A percentile compares a stretch with the other conserved stretches of the same genome.
These are phyloP conservation scores for Sodiomyces alkalinus DNA, from an alignment of 2,329 filamentous ascomycete genomes.

Conservation along the genomic window DNA sequence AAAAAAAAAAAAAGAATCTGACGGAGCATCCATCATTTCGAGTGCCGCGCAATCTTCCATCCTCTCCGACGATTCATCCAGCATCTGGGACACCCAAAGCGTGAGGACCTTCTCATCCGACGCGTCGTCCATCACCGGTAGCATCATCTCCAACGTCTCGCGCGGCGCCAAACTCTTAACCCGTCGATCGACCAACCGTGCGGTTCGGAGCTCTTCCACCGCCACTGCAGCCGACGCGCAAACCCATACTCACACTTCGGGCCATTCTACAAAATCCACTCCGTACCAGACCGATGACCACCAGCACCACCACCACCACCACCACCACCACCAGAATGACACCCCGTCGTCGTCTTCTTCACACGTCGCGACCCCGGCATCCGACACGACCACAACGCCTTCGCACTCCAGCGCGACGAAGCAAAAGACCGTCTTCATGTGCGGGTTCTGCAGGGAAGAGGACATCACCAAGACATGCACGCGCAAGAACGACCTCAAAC, in stretches of 20 bases:
- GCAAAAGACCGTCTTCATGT: conserved; percentile 22
- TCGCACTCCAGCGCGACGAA: conserved; percentile 14
- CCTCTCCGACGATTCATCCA: conserved; percentile 19
- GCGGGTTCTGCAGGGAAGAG: conserved; percentile 25
- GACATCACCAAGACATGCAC: conserved; percentile 26
- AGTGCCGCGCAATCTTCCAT: conserved; percentile 18
- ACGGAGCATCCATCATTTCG: conserved; percentile 19
- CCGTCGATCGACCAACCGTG: conserved; percentile 10
- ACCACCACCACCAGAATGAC: too few species aligned
- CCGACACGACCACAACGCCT: conserved; percentile 11
- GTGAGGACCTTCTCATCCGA: conserved; percentile 21
- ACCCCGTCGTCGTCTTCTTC: not conserved
- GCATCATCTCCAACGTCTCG: conserved; percentile 24
- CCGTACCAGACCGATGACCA: not conserved
- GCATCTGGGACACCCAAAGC: conserved; percentile 20
- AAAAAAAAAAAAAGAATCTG: too few species aligned
- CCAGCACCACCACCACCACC: too few species aligned
- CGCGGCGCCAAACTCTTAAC: conserved; percentile 19
- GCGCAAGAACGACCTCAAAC: conserved; percentile 31
- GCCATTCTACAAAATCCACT: too few species aligned
- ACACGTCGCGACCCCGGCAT: conserved; percentile 4
- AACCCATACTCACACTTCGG: not conserved
- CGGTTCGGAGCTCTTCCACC: conserved; percentile 6
- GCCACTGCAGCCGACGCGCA: conserved; percentile 6
- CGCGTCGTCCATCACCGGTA: conserved; percentile 21